These are phyloP conservation scores for Ormosia emarginata DNA, from an alignment of 306 rosid genomes.

Conservation along the genomic window DNA sequence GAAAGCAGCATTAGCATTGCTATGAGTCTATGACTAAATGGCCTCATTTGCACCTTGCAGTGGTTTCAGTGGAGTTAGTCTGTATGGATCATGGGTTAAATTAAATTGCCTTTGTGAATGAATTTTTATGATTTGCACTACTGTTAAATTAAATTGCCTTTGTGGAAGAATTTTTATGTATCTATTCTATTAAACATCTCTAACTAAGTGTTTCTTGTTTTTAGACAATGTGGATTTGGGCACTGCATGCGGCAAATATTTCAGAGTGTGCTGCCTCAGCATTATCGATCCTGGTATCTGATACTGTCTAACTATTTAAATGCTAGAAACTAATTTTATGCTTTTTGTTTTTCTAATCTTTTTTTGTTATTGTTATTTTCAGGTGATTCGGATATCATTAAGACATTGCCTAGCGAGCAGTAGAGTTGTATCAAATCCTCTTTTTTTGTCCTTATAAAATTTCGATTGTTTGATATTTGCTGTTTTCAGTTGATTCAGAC, in stretches of 20 bases:
- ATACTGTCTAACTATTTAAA: not conserved
- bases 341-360: not conserved
- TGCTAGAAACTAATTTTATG: not conserved
- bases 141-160: not conserved
- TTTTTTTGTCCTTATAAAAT: not conserved
- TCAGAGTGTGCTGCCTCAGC: constrained; percentile 86
- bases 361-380: constrained; percentile 5
- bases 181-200: not conserved
- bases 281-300: constrained; percentile 72
- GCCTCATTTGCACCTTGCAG: not conserved
- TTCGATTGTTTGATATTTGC: constrained; percentile 14
- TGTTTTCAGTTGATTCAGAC: constrained; percentile 10
- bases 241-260: constrained; percentile 82
- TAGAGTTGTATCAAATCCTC: constrained; percentile 1
- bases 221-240: constrained; percentile 80
- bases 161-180: not conserved
- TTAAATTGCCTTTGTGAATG: not conserved
- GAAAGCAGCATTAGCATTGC: not conserved
- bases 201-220: not conserved
- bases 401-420: constrained; percentile 37
- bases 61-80: not conserved
- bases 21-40: not conserved
- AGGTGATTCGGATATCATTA: constrained; percentile 57
- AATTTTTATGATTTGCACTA: not conserved
- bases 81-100: not conserved